Evolutionary conservation across 345 rosid species (phyloP).

Genomic region (Melaleuca alternifolia): DNA sequence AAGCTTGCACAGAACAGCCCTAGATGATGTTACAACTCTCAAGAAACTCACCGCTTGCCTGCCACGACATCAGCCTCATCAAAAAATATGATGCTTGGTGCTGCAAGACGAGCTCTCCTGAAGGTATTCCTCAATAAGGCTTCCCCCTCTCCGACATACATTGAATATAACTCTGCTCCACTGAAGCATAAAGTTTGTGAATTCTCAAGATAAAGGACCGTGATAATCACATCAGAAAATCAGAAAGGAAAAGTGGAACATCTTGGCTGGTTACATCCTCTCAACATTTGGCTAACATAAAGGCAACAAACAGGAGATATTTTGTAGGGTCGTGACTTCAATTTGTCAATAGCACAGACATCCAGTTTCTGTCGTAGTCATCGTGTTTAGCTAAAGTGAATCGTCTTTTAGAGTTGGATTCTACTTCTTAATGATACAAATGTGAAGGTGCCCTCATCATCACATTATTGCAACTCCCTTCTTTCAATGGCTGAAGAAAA

Average conservation of each 20-base stretch:
- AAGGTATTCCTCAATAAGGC: constrained; percentile 78
- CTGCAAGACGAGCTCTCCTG: constrained; percentile 82
- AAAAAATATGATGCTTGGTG: constrained; percentile 91
- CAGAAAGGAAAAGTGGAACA: background rate
- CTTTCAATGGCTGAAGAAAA: background rate
- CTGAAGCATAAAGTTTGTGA: constrained; percentile 20
- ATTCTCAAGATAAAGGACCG: background rate
- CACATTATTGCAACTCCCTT: background rate
- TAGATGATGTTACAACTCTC: background rate
- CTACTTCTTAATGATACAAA: background rate
- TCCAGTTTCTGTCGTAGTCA: background rate
- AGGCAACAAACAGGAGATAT: background rate
- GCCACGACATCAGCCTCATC: constrained; percentile 95
- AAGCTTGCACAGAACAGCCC: background rate
- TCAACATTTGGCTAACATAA: background rate
- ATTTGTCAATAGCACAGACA: background rate
- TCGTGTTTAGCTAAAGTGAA: background rate
- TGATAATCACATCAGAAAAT: background rate
- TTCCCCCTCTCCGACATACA: constrained; percentile 99
- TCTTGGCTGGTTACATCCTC: background rate
- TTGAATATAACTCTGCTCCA: constrained; percentile 88
- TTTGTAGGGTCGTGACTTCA: background rate
- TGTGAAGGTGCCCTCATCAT: background rate
- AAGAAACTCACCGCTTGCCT: constrained; percentile 49
- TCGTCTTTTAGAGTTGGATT: background rate